Evolutionary conservation across 1,139 yeast genomes (phyloP), one percentile per base, ranked within the genome.

Genomic region (Debaryomyces coudertii): DNA sequence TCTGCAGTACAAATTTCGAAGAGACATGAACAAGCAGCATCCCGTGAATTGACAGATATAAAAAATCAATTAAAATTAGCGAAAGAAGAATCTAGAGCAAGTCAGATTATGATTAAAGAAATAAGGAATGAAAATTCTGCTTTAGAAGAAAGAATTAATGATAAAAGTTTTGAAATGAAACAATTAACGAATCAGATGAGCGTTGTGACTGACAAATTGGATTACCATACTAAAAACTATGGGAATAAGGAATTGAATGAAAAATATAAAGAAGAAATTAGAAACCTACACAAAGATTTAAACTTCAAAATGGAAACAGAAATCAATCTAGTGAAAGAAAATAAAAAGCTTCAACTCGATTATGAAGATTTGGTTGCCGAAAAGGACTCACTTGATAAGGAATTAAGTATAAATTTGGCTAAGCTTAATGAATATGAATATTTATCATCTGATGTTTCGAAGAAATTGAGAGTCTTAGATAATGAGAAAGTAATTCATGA

Each of bases 1-100:
- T 76, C 85, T 42, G 86, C 90, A 2, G 82, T 87, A 2, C 71
- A 77, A 40, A 77, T 82, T 42, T 81, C 90, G 2, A 71, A 71
- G 53, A 73, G 88, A 53, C 82, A 85, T 14, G 92, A 86, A 58
- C 77, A 77, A 43, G 65, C 73, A 44, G 77, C 87, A 7, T 69
- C 66, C 41, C 69, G 71, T 33, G 90, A 89, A 54, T 69, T 85
- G 47, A 65, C 68, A 18, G 90, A 85, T 27, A 69, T 79, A 3
- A 76, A 75, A 49, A 79, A 71, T 37, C 77, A 83, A 22, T 68
- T 85, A 47, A 69, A 70, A 11, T 72, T 80, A 40, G 75, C 83
- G 9, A 78, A 79, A 50, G 81, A 77, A 43, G 93, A 87, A 56
- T 73, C 82, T 25, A 74, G 80, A 50, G 71, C 80, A 14, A 75